Evolutionary conservation across 805 yeast species (phyloP), one percentile per base, ranked within the genome.

Genomic region (Millerozyma acaciae): DNA sequence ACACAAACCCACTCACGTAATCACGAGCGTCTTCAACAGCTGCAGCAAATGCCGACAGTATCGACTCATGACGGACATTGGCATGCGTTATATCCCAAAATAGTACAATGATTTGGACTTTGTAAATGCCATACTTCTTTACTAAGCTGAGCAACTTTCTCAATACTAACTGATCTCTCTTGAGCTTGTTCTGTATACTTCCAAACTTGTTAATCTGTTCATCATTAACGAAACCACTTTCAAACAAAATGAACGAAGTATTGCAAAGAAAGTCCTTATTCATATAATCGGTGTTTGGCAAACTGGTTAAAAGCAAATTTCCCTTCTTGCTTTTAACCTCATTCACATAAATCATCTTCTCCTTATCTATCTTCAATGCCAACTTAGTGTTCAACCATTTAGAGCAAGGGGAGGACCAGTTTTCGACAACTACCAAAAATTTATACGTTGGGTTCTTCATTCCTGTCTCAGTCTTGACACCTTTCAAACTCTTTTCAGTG

Each of bases 301-400:
- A 53, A 15, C 75, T 62, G 2, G 62, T 45, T 8, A 76, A 46
- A 5, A 50, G 44, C 4, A 78, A 31, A 0, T 32, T 33, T n/a
- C 63, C 32, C 19, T 55, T 50, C 9, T 53, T 53, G 15, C 49
- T 45, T n/a, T 35, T 31, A 13, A 65, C 37, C 4, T 28, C 26
- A 19, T 49, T 49, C 31, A 53, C 51, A 36, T 61, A 66, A 10
- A 56, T 47, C 14, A 40, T 32, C 24, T 44, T 45, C 8, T 45
- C 57, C 21, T 32, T 31, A 40, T 64, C 57, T 27, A 59, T 53
- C 26, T 47, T 50, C 17, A 78, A 50, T 3, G 55, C 44, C 7
- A 76, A 52, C 45, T 74, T 74, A 12, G 58, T 53, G 14, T 62
- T 61, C 27, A 75, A 51, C 82, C 82, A 76, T 31, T 60, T 62